Base-by-base conservation (phyloP, 2,329 filamentous ascomycete genomes). In the Penicillium oxalicum region DNA sequence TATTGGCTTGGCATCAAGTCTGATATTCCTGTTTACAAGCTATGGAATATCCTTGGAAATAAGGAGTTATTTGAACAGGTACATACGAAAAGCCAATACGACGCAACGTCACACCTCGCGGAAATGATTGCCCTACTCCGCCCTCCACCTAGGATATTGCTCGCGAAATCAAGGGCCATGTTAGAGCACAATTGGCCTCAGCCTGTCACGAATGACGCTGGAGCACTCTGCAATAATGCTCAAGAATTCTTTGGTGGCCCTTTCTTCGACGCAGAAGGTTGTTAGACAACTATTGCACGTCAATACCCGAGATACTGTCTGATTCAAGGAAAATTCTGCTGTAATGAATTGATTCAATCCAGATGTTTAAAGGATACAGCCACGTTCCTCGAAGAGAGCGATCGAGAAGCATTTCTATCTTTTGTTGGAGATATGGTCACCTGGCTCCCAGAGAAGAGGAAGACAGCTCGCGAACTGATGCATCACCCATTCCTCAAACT, bases 101-200 rank as follows among this genome's bases (percentile, higher is more conserved):
- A 60, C 26, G 53, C 63, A 5, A 65, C 60, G 44, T 40, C 55
- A 36, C 69, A 72, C 53, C 54, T 73, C 8, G 70, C 69, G 9
- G 61, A 71, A 48, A 72, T 73, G 63, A 68, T 71, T 27, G 63
- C 63, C 4, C 50, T 72, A 9, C 54, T 72, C 5, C 69, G 68
- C 1, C 62, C 62, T 1, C 69, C 68, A 0, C 66, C 69, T 0
- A 50, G 37, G 44, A 56, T 57, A 44, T 44, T 69, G 12, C 43
- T 68, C 28, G 50, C 53, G 18, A 59, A 57, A 33, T 58, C 49
- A 12, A 29, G 55, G 11, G 33, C 38, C 5, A 55, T 54, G 48
- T 27, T 37, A 46, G 27, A 56, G 34, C 39, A 46, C 24, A 45
- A 40, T 9, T 63, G 54, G 58, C 48, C 54, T 12, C 8, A 53